Conservation (phyloP, 2,329 filamentous ascomycete species). For the Fusarium luffae region DNA sequence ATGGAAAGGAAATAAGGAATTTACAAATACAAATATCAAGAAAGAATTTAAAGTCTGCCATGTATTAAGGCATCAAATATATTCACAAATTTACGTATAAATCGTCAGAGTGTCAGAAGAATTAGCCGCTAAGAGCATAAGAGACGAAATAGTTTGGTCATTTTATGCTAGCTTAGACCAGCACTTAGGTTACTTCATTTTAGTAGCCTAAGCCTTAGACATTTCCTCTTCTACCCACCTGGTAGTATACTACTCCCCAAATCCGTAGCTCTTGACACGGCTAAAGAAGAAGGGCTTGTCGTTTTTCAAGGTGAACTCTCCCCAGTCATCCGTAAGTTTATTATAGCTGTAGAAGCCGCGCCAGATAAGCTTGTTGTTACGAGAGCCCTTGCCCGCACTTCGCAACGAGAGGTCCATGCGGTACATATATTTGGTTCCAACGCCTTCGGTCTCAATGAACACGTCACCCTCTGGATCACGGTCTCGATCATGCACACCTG, state of each 20-base stretch:
- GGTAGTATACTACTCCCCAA: too few relatives aligned
- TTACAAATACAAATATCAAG: constrained; percentile 8
- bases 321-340: constrained; percentile 88
- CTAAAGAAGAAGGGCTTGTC: constrained; percentile 76
- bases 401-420: constrained; percentile 81
- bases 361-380: constrained; percentile 91
- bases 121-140: background rate
- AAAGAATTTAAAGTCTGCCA: constrained; percentile 3
- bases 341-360: constrained; percentile 94
- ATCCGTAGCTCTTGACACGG: constrained; percentile 68
- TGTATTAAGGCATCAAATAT: constrained; percentile 14
- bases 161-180: background rate
- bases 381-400: constrained; percentile 69
- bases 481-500: constrained; percentile 34
- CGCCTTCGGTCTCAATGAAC: constrained; percentile 87
- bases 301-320: constrained; percentile 75
- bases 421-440: constrained; percentile 81
- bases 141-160: background rate
- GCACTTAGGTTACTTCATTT: background rate
- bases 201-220: too few relatives aligned
- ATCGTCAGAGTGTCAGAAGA: background rate
- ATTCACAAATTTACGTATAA: constrained; percentile 19
- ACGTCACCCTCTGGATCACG: constrained; percentile 70
- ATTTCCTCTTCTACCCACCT: too few relatives aligned
- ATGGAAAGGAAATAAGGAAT: constrained; percentile 6